Percentiles rank a stretch among this genome's conserved stretches.
Evolutionary conservation across 2,329 filamentous ascomycete genomes (phyloP).

Genomic region (Cytospora paraplurivora): DNA sequence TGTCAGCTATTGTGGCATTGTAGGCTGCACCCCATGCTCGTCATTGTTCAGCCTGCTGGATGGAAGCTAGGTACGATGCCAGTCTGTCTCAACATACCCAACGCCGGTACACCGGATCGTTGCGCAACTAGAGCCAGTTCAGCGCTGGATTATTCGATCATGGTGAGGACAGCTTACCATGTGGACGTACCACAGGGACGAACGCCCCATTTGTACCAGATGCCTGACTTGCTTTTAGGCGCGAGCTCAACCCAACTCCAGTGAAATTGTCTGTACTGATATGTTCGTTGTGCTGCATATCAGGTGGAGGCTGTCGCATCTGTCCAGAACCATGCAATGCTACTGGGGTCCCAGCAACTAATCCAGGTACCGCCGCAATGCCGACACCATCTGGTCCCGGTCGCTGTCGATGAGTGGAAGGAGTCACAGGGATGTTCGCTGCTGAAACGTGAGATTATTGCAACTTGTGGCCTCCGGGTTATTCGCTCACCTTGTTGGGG

Average conservation of each 20-base stretch:
- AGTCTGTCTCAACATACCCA: background rate
- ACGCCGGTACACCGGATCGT: constrained; percentile 8
- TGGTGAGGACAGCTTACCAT: constrained; percentile 8
- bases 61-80: background rate
- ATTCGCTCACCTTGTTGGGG: constrained; percentile 30
- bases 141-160: background rate
- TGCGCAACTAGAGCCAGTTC: constrained; percentile 12
- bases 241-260: constrained; percentile 27
- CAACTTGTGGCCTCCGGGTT: background rate
- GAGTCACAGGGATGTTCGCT: constrained; percentile 39
- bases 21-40: background rate
- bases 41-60: constrained; percentile 1
- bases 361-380: constrained; percentile 37
- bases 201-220: constrained; percentile 3
- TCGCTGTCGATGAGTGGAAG: constrained; percentile 39
- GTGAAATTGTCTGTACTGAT: constrained; percentile 14
- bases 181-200: constrained; percentile 16
- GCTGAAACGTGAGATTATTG: background rate
- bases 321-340: constrained; percentile 17
- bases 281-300: constrained; percentile 17
- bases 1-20: background rate
- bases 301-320: constrained; percentile 13
- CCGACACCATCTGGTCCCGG: constrained; percentile 30
- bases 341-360: constrained; percentile 36
- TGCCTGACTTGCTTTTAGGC: constrained; percentile 26